Evolutionary conservation across 1,139 yeast species (phyloP), one percentile per base, ranked within the genome.

Genomic region (Ogataea hybrid): DNA sequence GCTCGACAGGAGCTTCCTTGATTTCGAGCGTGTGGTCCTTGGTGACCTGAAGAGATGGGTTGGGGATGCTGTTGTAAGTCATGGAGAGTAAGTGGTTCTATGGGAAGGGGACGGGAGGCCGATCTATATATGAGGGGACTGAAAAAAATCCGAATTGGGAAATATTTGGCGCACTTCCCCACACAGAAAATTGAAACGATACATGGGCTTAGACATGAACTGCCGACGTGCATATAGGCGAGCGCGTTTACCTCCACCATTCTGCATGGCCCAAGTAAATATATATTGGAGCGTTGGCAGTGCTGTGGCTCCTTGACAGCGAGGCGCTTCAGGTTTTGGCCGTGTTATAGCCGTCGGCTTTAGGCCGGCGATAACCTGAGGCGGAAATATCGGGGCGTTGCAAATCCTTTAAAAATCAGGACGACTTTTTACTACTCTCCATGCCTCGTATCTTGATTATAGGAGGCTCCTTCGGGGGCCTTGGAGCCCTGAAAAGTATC

Each of bases 11-110:
- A 34, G 61, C 57, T 15, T 62, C 58, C 28, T 57, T 54, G 17
- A 75, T 65, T 46, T 56, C 66, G 44, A 63, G 54, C 7, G 50
- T 46, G 39, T 62, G 63, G 42, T 63, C 59, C 15, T 55, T 50
- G 15, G 65, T 62, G 16, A 62, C 64, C 42, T 61, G 64, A 15
- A 62, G 58, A 7, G 67, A 61, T 8, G 67, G 68, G 49, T 64
- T 64, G 5, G 42, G 25, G 10, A 30, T 6, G 25, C 31, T 11
- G 25, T 22, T 23, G 32, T 27, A 32, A 15, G 41, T 25, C 41
- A 37, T 37, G 15, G 25, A 5, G n/a, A 22, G 23, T 11, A 15
- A 5, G 11, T 4, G 21, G 10, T 31, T 27, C 8, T 28, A 10
- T 23, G 32, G n/a, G n/a, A n/a, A n/a, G 14, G 18, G 28, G 32